phyloP scores from a whole-genome alignment of 768 basidiomycete species.

The Neoboletus subvelutipes region DNA sequence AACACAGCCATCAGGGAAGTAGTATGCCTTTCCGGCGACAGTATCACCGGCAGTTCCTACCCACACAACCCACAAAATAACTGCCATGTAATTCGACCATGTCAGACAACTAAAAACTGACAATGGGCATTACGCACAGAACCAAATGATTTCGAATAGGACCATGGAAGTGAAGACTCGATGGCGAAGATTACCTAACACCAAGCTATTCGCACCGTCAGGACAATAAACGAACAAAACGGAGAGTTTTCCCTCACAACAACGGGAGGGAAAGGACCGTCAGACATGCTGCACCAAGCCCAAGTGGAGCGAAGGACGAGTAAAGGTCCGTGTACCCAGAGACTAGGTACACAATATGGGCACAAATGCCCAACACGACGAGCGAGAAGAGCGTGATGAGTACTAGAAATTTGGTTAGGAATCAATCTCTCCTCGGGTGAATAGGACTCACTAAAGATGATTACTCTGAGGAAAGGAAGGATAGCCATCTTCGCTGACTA shows the following conservation, averaged over 20 bases:
- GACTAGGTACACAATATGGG: conserved; percentile 15
- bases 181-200: conserved; percentile 7
- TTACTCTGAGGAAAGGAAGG: conserved; percentile 26
- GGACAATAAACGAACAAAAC: background rate
- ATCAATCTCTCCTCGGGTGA: background rate
- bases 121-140: conserved; percentile 17
- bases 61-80: conserved; percentile 27
- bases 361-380: conserved; percentile 24
- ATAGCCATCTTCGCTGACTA: conserved; percentile 18
- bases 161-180: conserved; percentile 23
- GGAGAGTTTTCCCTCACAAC: conserved; percentile 16
- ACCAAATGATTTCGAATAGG: conserved; percentile 28
- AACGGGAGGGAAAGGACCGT: conserved; percentile 24
- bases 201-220: conserved; percentile 14
- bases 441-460: conserved; percentile 22
- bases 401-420: conserved; percentile 8
- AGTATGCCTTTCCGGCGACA: background rate
- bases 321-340: background rate
- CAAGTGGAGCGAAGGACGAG: conserved; percentile 19
- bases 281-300: conserved; percentile 12
- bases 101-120: background rate
- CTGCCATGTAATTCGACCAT: conserved; percentile 4
- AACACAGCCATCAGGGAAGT: conserved; percentile 21
- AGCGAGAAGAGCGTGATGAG: conserved; percentile 16
- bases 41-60: conserved; percentile 14